phyloP scores from a whole-genome alignment of 2,329 filamentous ascomycete species.

The Thelonectria olida region DNA sequence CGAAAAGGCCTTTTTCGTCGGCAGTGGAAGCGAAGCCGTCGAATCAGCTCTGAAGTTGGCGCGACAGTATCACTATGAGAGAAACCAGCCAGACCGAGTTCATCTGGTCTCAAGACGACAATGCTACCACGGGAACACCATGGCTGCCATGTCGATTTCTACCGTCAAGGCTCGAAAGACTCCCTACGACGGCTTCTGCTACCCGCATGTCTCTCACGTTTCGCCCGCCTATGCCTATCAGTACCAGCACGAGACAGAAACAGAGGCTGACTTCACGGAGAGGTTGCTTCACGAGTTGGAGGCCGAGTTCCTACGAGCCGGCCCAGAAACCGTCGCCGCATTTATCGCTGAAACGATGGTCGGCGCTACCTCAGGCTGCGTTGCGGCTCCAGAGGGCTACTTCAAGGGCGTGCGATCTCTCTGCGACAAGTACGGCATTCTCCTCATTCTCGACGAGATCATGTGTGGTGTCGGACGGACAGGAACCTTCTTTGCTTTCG shows the following conservation, averaged over 20 bases:
- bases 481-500: conserved; percentile 68
- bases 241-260: conserved; percentile 10
- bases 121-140: conserved; percentile 58
- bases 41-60: conserved; percentile 59
- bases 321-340: conserved; percentile 54
- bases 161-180: conserved; percentile 20
- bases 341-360: conserved; percentile 57
- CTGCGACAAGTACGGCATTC: conserved; percentile 60
- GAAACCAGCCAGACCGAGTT: conserved; percentile 36
- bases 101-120: conserved; percentile 51
- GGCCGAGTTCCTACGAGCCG: conserved; percentile 52
- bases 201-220: conserved; percentile 33
- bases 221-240: conserved; percentile 24
- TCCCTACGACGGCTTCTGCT: conserved; percentile 28
- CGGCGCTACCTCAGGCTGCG: conserved; percentile 59
- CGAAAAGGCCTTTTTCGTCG: conserved; percentile 37
- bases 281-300: conserved; percentile 49
- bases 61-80: conserved; percentile 56
- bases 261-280: conserved; percentile 15
- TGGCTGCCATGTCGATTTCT: conserved; percentile 53
- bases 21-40: conserved; percentile 47
- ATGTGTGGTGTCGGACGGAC: conserved; percentile 73
- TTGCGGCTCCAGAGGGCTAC: conserved; percentile 60
- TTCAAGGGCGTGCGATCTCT: conserved; percentile 57
- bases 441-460: conserved; percentile 64